These are phyloP conservation scores for Raphanus sativus DNA, from an alignment of 345 rosid species.

Conservation along the genomic window DNA sequence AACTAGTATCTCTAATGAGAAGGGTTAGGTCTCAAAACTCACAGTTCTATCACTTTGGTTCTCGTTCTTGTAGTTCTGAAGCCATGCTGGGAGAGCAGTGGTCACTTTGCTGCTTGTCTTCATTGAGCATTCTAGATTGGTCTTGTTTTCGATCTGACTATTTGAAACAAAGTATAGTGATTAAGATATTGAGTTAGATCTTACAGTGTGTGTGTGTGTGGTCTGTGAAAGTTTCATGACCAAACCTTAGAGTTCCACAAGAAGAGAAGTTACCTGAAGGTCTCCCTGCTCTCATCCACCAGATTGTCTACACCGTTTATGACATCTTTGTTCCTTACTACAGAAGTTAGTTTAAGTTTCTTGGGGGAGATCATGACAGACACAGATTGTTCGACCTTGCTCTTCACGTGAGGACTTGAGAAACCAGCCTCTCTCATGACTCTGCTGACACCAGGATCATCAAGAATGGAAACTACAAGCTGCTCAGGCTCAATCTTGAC, in stretches of 20 bases:
- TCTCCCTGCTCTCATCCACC: slow-evolving; percentile 41
- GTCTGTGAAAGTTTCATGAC: not conserved
- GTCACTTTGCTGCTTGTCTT: slow-evolving; percentile 38
- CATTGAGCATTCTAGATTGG: slow-evolving; percentile 8
- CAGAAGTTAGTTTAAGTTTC: slow-evolving; percentile 43
- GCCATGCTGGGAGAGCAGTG: slow-evolving; percentile 71
- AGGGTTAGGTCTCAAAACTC: slow-evolving; percentile 9
- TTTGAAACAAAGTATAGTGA: not conserved
- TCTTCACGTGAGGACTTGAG: slow-evolving; percentile 78
- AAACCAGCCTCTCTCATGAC: slow-evolving; percentile 98
- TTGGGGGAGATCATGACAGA: slow-evolving; percentile 53
- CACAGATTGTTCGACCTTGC: slow-evolving; percentile 65
- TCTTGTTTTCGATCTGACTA: slow-evolving; percentile 12
- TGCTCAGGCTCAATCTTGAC: slow-evolving; percentile 83
- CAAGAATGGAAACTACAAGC: slow-evolving; percentile 78
- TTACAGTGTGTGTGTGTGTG: slow-evolving; percentile 27
- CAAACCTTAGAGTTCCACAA: not conserved
- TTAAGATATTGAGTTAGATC: not conserved
- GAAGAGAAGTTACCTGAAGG: slow-evolving; percentile 27
- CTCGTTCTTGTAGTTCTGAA: slow-evolving; percentile 60
- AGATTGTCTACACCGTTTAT: slow-evolving; percentile 36
- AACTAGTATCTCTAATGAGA: not conserved
- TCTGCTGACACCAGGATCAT: slow-evolving; percentile 93
- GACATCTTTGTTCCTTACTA: slow-evolving; percentile 45
- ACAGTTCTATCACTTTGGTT: slow-evolving; percentile 35